Percentiles rank a stretch among this genome's conserved stretches.
phyloP scores from a whole-genome alignment of 1,284 basidiomycete genomes.

The Boletus sp. region DNA sequence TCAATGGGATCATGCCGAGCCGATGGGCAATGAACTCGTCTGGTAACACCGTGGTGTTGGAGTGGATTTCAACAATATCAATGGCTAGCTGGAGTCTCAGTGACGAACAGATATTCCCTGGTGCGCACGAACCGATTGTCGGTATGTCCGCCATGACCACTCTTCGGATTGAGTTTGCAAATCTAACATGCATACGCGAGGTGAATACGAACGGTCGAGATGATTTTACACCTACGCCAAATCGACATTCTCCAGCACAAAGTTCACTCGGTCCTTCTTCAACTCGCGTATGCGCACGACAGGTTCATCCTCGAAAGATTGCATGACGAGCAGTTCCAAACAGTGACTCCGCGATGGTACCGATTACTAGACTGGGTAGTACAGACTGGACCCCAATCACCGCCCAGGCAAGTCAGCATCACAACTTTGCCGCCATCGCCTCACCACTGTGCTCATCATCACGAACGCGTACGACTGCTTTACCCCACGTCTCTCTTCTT shows the following conservation, averaged over 20 bases:
- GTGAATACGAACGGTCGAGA: conserved; percentile 11
- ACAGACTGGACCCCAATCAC: conserved; percentile 26
- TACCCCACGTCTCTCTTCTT: conserved; percentile 89
- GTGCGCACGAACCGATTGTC: conserved; percentile 70
- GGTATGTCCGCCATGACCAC: conserved; percentile 95
- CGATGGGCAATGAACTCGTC: conserved; percentile 98
- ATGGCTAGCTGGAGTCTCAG: conserved; percentile 61
- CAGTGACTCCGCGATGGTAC: neutral
- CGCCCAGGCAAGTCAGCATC: no score
- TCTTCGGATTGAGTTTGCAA: conserved; percentile 85
- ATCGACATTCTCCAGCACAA: conserved; percentile 90
- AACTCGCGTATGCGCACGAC: conserved; percentile 75
- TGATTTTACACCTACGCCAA: conserved; percentile 58
- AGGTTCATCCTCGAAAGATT: conserved; percentile 51
- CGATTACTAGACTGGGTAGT: conserved; percentile 9
- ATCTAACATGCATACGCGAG: conserved; percentile 40
- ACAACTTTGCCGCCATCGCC: conserved; percentile 32
- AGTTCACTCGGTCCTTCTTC: conserved; percentile 78
- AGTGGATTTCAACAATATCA: conserved; percentile 91
- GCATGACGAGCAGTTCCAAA: conserved; percentile 23
- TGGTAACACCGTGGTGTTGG: conserved; percentile 90
- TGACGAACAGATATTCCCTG: neutral
- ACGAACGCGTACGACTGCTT: conserved; percentile 71
- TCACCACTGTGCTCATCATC: conserved; percentile 34
- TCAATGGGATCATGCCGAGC: conserved; percentile 89